A percentile compares a stretch with the other conserved stretches of the same genome.
These are phyloP conservation scores for Pyrenophora tritici-repentis DNA, from an alignment of 2,329 filamentous ascomycete species.

Conservation along the genomic window DNA sequence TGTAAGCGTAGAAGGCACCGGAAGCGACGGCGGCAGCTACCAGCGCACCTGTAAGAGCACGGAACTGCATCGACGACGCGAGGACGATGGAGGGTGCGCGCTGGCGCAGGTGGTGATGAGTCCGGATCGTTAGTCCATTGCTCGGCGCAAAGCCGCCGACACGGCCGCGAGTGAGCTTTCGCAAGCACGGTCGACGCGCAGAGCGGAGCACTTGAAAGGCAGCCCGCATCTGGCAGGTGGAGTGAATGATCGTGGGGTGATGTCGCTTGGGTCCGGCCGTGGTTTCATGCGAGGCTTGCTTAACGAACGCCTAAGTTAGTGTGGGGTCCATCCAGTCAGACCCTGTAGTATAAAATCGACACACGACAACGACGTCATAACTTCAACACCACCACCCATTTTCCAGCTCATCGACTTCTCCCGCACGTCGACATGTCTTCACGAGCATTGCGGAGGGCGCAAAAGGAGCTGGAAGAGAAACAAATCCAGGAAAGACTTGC, in stretches of 20 bases:
- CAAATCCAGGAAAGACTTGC: constrained; percentile 51
- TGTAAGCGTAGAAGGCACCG: constrained; percentile 77
- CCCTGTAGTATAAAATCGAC: constrained; percentile 10
- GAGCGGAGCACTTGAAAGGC: constrained; percentile 70
- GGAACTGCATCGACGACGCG: constrained; percentile 75
- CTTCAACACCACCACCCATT: constrained; percentile 14
- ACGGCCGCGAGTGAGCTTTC: constrained; percentile 61
- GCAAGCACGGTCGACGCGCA: constrained; percentile 67
- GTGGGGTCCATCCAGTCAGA: constrained; percentile 17
- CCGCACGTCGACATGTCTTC: constrained; percentile 60
- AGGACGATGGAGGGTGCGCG: constrained; percentile 55
- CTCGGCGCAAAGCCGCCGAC: constrained; percentile 41
- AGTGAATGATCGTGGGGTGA: constrained; percentile 11
- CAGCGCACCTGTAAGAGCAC: constrained; percentile 68
- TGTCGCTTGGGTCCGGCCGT: constrained; percentile 12
- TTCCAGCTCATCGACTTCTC: constrained; percentile 1
- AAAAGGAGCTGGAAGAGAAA: constrained; percentile 65
- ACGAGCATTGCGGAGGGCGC: constrained; percentile 67
- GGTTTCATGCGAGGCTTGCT: constrained; percentile 11
- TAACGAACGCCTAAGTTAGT: constrained; percentile 8
- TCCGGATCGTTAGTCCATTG: constrained; percentile 56
- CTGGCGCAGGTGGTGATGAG: constrained; percentile 48
- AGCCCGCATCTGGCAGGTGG: constrained; percentile 66
- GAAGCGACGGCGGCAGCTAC: constrained; percentile 72
- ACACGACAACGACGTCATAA: constrained; percentile 26